Evolutionary conservation across 2,329 filamentous ascomycete genomes (phyloP).

Genomic region (Phaeosphaeriaceae sp.): DNA sequence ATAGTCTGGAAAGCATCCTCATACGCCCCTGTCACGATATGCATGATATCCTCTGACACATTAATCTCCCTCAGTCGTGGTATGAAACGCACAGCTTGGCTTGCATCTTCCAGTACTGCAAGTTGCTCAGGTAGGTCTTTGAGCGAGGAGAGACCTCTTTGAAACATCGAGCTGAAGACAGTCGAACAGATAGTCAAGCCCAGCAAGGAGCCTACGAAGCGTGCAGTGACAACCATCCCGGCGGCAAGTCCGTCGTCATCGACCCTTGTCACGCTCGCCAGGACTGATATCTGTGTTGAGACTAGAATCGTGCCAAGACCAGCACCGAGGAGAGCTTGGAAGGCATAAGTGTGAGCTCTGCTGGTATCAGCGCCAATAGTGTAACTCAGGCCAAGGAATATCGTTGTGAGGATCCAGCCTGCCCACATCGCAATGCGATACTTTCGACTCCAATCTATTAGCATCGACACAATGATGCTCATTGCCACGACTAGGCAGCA

Average conservation of each 20-base stretch:
- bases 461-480: not conserved
- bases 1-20: not conserved
- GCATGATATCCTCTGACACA: not conserved
- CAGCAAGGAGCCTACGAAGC: no score
- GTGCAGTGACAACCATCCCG: no score
- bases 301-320: not conserved
- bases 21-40: not conserved
- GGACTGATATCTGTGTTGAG: no score
- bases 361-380: not conserved
- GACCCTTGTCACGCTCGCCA: no score
- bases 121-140: not conserved
- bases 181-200: no score
- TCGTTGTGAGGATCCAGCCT: slow-evolving; percentile 2
- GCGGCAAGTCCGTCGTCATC: no score
- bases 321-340: not conserved
- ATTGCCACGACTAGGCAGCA: not conserved
- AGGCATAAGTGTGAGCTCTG: not conserved
- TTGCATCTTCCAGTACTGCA: not conserved
- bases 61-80: not conserved
- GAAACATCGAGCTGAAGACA: no score
- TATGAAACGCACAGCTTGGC: not conserved
- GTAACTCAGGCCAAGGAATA: not conserved
- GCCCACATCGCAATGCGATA: not conserved
- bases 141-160: not conserved
- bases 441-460: not conserved